A percentile compares a stretch with the other conserved stretches of the same genome.
These are phyloP conservation scores for Fusarium veterinarium DNA, from an alignment of 2,329 filamentous ascomycete genomes.

Conservation along the genomic window DNA sequence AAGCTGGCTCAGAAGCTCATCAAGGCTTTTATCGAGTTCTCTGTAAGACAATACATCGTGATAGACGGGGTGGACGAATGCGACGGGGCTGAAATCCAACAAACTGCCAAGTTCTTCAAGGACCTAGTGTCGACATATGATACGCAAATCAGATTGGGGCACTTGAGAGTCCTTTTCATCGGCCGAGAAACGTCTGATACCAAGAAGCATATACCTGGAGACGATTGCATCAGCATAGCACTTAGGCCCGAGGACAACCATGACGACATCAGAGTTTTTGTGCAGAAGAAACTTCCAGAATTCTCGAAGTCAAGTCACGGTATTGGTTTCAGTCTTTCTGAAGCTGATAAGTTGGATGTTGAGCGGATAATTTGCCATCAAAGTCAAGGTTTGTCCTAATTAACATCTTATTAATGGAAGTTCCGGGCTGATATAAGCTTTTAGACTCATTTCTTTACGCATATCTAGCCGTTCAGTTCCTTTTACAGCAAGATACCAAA, in stretches of 20 bases:
- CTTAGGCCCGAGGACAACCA: background rate
- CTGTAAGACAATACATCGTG: background rate
- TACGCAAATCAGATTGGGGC: background rate
- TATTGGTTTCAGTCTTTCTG: background rate
- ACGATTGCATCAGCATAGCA: background rate
- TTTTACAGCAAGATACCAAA: background rate
- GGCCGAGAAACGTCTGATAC: background rate
- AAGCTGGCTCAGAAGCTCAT: background rate
- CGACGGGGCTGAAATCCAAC: background rate
- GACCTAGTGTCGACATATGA: background rate
- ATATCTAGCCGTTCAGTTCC: background rate
- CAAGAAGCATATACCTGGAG: background rate
- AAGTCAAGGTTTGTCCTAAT: background rate
- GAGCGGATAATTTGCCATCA: background rate
- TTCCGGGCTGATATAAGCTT: fast-evolving
- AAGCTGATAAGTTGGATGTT: background rate
- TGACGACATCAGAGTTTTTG: background rate
- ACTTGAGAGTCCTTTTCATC: constrained; percentile 6
- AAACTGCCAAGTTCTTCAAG: background rate
- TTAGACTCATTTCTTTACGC: constrained; percentile 3
- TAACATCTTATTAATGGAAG: fast-evolving
- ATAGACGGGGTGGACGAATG: background rate
- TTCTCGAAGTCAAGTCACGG: background rate
- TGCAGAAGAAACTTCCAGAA: background rate
- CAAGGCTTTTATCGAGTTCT: background rate